Evolutionary conservation across 2,329 filamentous ascomycete genomes (phyloP).

Genomic region (Exophiala oligosperma): DNA sequence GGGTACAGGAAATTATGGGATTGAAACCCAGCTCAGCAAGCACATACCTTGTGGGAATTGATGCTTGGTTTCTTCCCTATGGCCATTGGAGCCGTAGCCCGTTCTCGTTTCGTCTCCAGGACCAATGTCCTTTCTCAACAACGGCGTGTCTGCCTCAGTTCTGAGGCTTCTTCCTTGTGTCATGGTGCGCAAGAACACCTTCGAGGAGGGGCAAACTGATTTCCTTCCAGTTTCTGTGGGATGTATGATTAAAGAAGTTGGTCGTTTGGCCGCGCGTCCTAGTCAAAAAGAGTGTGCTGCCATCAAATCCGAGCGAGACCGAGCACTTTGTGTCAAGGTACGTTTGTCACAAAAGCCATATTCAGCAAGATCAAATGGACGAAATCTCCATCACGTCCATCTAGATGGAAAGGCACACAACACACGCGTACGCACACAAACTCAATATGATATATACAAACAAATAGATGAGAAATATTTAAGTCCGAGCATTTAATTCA

Average conservation of each 20-base stretch:
- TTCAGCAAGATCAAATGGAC: too few species aligned
- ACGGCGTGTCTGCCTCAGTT: neutral
- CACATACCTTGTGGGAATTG: neutral
- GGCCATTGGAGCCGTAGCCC: neutral
- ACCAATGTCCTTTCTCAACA: neutral
- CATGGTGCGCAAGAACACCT: neutral
- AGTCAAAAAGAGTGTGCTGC: constrained; percentile 2
- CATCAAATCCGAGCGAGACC: neutral
- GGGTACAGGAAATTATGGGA: neutral
- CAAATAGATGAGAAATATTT: too few species aligned
- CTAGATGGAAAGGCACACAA: too few species aligned
- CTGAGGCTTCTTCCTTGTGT: neutral
- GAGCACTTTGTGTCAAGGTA: too few species aligned
- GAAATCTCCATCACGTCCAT: too few species aligned
- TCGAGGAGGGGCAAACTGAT: neutral
- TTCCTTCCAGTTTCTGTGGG: neutral
- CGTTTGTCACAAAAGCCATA: too few species aligned
- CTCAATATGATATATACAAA: too few species aligned
- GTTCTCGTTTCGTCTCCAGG: neutral
- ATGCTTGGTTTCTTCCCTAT: neutral
- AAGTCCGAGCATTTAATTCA: too few species aligned
- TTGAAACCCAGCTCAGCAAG: neutral
- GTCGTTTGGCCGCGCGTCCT: neutral
- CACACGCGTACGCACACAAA: too few species aligned
- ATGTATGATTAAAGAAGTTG: neutral